phyloP scores from a whole-genome alignment of 2,329 filamentous ascomycete species.

The Calonectria honghensis region DNA sequence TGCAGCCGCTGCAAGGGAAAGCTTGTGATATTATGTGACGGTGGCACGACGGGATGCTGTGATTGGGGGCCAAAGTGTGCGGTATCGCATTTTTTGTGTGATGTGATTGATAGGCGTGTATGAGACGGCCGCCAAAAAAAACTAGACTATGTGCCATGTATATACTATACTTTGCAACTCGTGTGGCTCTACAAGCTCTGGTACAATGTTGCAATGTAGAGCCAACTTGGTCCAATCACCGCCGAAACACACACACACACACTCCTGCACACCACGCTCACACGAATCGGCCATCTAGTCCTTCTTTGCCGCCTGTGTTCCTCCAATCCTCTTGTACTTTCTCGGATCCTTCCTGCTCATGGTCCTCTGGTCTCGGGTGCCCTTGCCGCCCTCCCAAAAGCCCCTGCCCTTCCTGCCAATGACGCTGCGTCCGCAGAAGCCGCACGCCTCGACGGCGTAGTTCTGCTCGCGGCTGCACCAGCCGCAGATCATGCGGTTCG shows the following conservation, averaged over 20 bases:
- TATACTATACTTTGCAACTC: constrained; percentile 22
- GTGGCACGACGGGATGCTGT: constrained; percentile 9
- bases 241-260: background rate
- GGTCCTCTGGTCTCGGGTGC: constrained; percentile 80
- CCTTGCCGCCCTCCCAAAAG: constrained; percentile 92
- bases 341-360: constrained; percentile 87
- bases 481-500: constrained; percentile 88
- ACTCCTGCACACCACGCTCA: background rate
- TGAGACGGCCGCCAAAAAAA: background rate
- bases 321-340: constrained; percentile 79
- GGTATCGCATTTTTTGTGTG: background rate
- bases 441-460: constrained; percentile 85
- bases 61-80: constrained; percentile 34
- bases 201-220: constrained; percentile 20
- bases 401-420: constrained; percentile 79
- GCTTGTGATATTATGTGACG: constrained; percentile 32
- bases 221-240: background rate
- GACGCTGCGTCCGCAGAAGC: constrained; percentile 81
- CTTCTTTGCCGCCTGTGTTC: constrained; percentile 47
- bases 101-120: constrained; percentile 16
- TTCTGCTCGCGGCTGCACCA: constrained; percentile 88
- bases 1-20: constrained; percentile 38
- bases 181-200: constrained; percentile 19
- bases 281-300: background rate
- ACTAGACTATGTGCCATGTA: background rate